A percentile compares a stretch with the other conserved stretches of the same genome.
Evolutionary conservation across 345 rosid species (phyloP).

Genomic region (Orychophragmus violaceus): DNA sequence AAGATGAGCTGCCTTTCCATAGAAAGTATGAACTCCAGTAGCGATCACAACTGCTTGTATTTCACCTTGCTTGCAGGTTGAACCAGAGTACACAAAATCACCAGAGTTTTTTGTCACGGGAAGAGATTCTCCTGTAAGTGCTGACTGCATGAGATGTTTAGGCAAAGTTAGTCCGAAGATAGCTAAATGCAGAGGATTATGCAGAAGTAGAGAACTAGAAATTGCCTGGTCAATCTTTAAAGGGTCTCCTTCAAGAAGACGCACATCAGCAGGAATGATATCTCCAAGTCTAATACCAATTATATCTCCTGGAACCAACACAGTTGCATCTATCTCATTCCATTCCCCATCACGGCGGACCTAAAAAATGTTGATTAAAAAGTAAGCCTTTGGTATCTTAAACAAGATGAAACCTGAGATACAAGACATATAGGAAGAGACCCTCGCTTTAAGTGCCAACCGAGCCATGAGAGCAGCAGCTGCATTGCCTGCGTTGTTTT

Average conservation of each 20-base stretch:
- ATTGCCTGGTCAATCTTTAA: conserved; percentile 55
- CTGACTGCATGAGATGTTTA: conserved; percentile 37
- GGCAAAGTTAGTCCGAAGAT: neutral
- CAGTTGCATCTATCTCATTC: conserved; percentile 61
- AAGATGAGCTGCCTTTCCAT: conserved; percentile 93
- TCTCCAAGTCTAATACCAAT: conserved; percentile 38
- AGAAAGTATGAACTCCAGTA: conserved; percentile 87
- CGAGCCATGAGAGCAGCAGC: conserved; percentile 71
- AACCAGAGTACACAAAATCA: conserved; percentile 73
- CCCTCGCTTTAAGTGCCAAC: conserved; percentile 49
- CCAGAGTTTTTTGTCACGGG: conserved; percentile 71
- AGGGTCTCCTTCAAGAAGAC: conserved; percentile 72
- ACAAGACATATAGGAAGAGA: neutral
- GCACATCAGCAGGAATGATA: conserved; percentile 67
- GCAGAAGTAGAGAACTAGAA: neutral
- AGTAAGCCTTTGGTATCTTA: neutral
- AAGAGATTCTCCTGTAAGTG: conserved; percentile 54
- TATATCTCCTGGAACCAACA: conserved; percentile 65
- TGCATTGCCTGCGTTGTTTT: conserved; percentile 68
- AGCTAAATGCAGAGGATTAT: neutral
- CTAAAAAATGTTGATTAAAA: neutral
- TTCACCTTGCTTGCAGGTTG: conserved; percentile 94
- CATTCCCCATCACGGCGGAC: conserved; percentile 53
- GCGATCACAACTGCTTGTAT: conserved; percentile 90
- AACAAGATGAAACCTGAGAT: conserved; percentile 26